phyloP scores from a whole-genome alignment of 805 yeast genomes.

The Wickerhamiella azymoides region DNA sequence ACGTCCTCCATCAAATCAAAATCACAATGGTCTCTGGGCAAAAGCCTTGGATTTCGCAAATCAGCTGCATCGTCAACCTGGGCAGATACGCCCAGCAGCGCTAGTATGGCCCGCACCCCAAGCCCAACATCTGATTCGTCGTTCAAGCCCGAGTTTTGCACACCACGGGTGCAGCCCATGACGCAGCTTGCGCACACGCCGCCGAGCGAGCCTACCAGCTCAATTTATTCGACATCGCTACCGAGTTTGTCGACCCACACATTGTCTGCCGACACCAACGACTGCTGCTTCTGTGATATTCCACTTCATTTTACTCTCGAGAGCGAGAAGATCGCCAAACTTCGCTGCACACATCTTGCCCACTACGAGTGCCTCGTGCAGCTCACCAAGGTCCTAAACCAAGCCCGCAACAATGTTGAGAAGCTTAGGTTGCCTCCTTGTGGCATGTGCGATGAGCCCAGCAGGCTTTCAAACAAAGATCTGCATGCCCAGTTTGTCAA shows the following conservation, averaged over 20 bases:
- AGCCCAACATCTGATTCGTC: neutral
- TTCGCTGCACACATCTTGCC: slow-evolving; percentile 3
- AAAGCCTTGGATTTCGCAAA: neutral
- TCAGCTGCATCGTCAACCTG: neutral
- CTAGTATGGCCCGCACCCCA: neutral
- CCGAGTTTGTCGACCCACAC: neutral
- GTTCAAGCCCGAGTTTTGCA: neutral
- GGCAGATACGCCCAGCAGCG: neutral
- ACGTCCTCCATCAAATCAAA: neutral
- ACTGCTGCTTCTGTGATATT: slow-evolving; percentile 7
- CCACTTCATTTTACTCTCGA: slow-evolving; percentile 1
- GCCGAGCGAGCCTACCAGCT: neutral
- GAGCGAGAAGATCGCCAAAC: slow-evolving; percentile 1
- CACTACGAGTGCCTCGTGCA: slow-evolving; percentile 3
- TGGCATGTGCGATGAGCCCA: slow-evolving; percentile 4
- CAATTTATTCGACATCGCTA: neutral
- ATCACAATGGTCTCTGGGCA: neutral
- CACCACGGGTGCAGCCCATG: neutral
- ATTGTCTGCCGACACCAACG: neutral
- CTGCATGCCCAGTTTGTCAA: neutral
- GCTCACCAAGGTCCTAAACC: slow-evolving; percentile 1
- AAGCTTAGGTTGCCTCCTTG: slow-evolving; percentile 1
- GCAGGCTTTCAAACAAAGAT: neutral
- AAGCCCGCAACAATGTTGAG: neutral
- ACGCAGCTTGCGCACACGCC: neutral